Percentiles rank a stretch among this genome's conserved stretches.
phyloP scores from a whole-genome alignment of 1,284 basidiomycete species.

The Prillingera fragicola region DNA sequence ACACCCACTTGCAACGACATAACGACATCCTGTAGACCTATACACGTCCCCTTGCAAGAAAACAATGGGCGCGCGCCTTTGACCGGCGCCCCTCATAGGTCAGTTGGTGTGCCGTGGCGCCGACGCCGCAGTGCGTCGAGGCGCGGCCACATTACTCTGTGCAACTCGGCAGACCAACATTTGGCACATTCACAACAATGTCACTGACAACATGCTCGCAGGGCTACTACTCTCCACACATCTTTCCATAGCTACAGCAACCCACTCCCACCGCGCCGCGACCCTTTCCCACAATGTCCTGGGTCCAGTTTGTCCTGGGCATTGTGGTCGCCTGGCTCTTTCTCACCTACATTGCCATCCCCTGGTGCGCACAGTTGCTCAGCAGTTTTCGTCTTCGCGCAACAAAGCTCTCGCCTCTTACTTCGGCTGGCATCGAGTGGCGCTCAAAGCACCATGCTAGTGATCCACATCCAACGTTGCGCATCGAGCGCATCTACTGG shows the following conservation, averaged over 20 bases:
- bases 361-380: conserved; percentile 13
- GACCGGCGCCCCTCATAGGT: too few species aligned
- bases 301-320: conserved; percentile 6
- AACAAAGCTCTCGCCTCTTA: conserved; percentile 19
- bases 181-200: too few species aligned
- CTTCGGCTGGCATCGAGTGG: conserved; percentile 39
- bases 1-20: too few species aligned
- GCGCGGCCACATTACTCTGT: too few species aligned
- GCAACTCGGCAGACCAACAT: too few species aligned
- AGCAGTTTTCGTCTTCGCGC: conserved; percentile 19
- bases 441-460: conserved; percentile 12
- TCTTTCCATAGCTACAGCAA: not conserved
- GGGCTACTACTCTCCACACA: too few species aligned
- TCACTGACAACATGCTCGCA: too few species aligned
- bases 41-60: too few species aligned
- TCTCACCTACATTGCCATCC: conserved; percentile 18
- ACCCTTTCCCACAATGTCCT: conserved; percentile 5
- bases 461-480: conserved; percentile 22
- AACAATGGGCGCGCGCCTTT: too few species aligned
- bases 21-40: too few species aligned
- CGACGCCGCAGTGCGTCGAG: too few species aligned
- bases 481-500: conserved; percentile 34
- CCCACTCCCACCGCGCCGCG: not conserved
- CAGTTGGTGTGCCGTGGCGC: too few species aligned
- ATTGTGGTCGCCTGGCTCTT: conserved; percentile 11